These are phyloP conservation scores for Phaeosphaeria sp. DNA, from an alignment of 2,329 filamentous ascomycete genomes.

Conservation along the genomic window DNA sequence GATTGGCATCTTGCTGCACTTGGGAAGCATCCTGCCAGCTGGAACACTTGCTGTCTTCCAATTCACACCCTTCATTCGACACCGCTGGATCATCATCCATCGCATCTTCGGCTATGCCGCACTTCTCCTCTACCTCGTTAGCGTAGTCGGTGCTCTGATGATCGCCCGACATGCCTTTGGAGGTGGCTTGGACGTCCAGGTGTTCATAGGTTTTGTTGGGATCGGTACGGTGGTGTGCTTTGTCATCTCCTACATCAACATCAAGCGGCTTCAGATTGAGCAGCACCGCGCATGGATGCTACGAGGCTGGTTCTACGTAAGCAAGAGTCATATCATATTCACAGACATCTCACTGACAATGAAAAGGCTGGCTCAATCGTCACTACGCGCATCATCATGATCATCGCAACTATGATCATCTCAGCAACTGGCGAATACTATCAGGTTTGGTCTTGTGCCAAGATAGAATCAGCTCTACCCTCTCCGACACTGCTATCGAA, in stretches of 20 bases:
- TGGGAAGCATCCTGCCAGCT: slow-evolving; percentile 49
- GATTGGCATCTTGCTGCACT: slow-evolving; percentile 53
- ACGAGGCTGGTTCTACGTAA: slow-evolving; percentile 37
- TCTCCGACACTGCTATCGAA: slow-evolving; percentile 8
- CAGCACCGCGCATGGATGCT: slow-evolving; percentile 43
- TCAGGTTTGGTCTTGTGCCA: slow-evolving; percentile 54
- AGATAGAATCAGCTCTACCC: slow-evolving; percentile 52
- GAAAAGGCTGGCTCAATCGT: slow-evolving; percentile 58
- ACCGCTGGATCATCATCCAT: slow-evolving; percentile 61
- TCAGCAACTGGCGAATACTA: slow-evolving; percentile 40
- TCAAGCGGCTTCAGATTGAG: slow-evolving; percentile 64
- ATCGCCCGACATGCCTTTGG: slow-evolving; percentile 61
- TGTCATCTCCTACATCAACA: slow-evolving; percentile 60
- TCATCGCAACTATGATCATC: slow-evolving; percentile 53
- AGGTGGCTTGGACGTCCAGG: slow-evolving; percentile 60
- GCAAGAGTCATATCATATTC: background rate
- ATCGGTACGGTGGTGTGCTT: slow-evolving; percentile 55
- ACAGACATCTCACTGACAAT: slow-evolving; percentile 3
- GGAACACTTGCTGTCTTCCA: slow-evolving; percentile 50
- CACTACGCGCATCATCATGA: slow-evolving; percentile 58
- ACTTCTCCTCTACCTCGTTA: slow-evolving; percentile 55
- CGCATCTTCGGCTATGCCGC: slow-evolving; percentile 66
- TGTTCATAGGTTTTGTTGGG: slow-evolving; percentile 51
- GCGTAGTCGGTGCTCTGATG: slow-evolving; percentile 60
- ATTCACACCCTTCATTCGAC: slow-evolving; percentile 53